Evolutionary conservation across 1,139 yeast genomes (phyloP), one percentile per base, ranked within the genome.

Genomic region (Hansenula anomala): DNA sequence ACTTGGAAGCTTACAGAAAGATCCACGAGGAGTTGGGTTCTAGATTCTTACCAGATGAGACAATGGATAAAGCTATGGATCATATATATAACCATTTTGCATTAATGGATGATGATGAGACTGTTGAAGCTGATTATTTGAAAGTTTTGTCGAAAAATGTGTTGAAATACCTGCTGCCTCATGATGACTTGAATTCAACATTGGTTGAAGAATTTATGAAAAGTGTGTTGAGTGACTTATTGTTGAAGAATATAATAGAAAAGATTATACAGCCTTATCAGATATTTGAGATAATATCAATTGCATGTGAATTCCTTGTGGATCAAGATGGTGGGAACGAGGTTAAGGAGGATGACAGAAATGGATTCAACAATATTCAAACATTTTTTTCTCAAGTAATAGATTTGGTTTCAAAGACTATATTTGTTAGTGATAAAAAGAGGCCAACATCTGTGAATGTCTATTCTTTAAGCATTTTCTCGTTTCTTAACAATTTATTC

Each of bases 61-160:
- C 56, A 8, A 43, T 61, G 14, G 62, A 58, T 27, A 53, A 52
- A 4, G 63, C 64, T 4, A 66, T 65, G 44, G 61, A 63, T 38
- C 46, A 55, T 3, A 33, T 66, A 7, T 52, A 66, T 60, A 80
- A 66, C 53, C 85, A 69, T 64, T 76, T 61, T 56, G 86, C 71
- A 45, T 66, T 66, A 56, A 63, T 37, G 61, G 41, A 32, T 12
- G 47, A 54, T 46, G 37, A 44, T 0, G 34, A 38, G 6, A 17
- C 13, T 5, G 42, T 47, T n/a, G 63, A 58, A 30, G 40, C 37
- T 13, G 38, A 57, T 13, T 71, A 67, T 45, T 42, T 64, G 20
- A 55, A 58, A 26, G 42, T 66, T 1, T 36, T 73, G 28, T 51
- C 68, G 1, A 59, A 58, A 26, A 59, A 59, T 1, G 36, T 73